Base-by-base conservation (phyloP, 169 alveolate genomes). In the Plasmodium inui region DNA sequence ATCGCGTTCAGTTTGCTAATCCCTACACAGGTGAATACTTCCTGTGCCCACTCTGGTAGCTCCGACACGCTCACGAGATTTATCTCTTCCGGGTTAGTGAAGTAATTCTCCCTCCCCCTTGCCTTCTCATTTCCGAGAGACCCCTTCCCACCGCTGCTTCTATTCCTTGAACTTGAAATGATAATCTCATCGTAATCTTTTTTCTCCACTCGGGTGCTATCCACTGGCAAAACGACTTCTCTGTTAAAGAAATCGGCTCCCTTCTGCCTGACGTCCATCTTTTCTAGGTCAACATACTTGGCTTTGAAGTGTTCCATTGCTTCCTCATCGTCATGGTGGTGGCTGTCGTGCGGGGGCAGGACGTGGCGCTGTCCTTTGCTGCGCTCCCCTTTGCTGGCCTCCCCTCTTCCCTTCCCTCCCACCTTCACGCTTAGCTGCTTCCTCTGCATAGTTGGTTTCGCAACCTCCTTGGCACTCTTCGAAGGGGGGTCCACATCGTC, bases 41-140 rank as follows among this genome's bases (percentile, higher is more conserved):
- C 95, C 32, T 97, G 98, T 9, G 99, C 96, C 99, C 99, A 99
- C 71, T 98, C 99, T 17, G 99, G 99, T 28, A 99, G 93, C 3
- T 96, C 96, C 3, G 72, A 61, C 1, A 97, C 93, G 8, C 96
- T 32, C 41, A 95, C 57, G 28, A 92, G 90, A 95, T 97, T 84
- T 96, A 97, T 82, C 26, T 96, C 90, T 78, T 95, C 92, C 26
- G 83, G 74, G 28, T n/a, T 32, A 10, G 92, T 91, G 44, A 44
- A 91, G 55, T 91, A 91, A 82, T 91, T 91, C n/a, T 22, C 34
- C 74, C 53, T 91, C 12, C 73, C 72, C 57, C 7, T 57, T 57
- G 34, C 34, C 6, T 0, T 14, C 22, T 34, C 83, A 76, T 53
- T 91, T 4, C 22, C 76, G n/a, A 28, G 17, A 1, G 76, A 67